These are phyloP conservation scores for Aspergillus diversus DNA, from an alignment of 495 filamentous ascomycete genomes.

Conservation along the genomic window DNA sequence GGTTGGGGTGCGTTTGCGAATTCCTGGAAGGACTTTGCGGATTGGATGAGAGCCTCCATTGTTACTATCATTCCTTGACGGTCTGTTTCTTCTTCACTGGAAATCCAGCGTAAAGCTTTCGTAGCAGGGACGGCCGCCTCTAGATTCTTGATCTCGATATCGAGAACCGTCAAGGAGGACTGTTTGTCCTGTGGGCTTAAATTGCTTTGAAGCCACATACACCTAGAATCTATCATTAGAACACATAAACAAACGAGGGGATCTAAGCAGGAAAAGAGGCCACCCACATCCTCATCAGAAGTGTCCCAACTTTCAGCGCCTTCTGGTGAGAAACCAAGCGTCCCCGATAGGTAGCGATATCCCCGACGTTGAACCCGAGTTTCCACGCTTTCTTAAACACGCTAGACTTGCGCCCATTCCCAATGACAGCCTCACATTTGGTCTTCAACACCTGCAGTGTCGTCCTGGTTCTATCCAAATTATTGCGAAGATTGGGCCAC, in stretches of 20 bases:
- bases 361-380: not conserved
- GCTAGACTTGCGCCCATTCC: not conserved
- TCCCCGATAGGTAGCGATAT: not conserved
- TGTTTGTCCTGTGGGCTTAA: not conserved
- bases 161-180: not conserved
- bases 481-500: conserved; percentile 6
- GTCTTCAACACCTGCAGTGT: not conserved
- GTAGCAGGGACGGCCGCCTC: not conserved
- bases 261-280: too few relatives aligned
- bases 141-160: conserved; percentile 8
- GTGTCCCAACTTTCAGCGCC: conserved; percentile 4
- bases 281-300: conserved; percentile 11
- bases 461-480: not conserved
- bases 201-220: not conserved
- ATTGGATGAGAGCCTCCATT: not conserved
- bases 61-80: not conserved
- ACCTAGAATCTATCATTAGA: too few relatives aligned
- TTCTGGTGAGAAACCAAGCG: not conserved
- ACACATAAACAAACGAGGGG: too few relatives aligned
- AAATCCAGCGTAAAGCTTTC: not conserved
- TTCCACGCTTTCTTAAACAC: conserved; percentile 6
- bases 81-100: not conserved
- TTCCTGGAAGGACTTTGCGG: conserved; percentile 2
- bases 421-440: not conserved
- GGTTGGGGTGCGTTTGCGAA: not conserved